Evolutionary conservation across 805 yeast species (phyloP), one percentile per base, ranked within the genome.

Genomic region (Pichia manshurica): DNA sequence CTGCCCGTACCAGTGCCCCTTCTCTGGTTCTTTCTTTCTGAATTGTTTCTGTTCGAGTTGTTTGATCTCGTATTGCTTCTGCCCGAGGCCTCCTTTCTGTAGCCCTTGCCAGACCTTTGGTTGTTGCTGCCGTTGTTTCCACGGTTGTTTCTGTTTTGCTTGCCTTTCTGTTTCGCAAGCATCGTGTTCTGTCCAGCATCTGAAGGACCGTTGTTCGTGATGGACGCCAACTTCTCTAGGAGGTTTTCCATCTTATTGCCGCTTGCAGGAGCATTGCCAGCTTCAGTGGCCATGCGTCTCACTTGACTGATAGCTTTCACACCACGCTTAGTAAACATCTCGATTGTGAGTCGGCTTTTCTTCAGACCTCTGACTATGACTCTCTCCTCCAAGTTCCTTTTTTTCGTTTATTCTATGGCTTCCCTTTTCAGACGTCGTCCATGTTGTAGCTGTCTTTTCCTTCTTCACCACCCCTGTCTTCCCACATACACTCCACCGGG

Each of bases 221-320:
- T 46, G 8, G 37, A 15, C 10, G 41, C 31, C 20, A 46, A 36
- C 23, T 46, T 46, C 17, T 37, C 45, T 4, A 46, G 33, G n/a
- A 46, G 23, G 37, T 13, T 31, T 5, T 41, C 23, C 49, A 46
- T 46, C 19, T 41, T 41, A 6, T n/a, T 23, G 29, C 16, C 15
- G n/a, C 22, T 31, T 16, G 28, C 28, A 15, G 46, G 31, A 16
- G 36, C 36, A n/a, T 38, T 4, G 12, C 23, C 32, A 13, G 31
- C 39, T 9, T 32, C 47, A 5, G 36, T 41, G 4, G 44, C 44
- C 20, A 31, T 16, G 12, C 3, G 22, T 29, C 44, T 45, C 9
- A 22, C 35, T 12, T 36, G 29, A 3, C 12, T 33, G 2, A 42
- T 13, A 10, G 25, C 32, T 5, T 13, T 42, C 15, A 23, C 23